phyloP scores from a whole-genome alignment of 179 eudicot species.

The Beta macrorhiza region DNA sequence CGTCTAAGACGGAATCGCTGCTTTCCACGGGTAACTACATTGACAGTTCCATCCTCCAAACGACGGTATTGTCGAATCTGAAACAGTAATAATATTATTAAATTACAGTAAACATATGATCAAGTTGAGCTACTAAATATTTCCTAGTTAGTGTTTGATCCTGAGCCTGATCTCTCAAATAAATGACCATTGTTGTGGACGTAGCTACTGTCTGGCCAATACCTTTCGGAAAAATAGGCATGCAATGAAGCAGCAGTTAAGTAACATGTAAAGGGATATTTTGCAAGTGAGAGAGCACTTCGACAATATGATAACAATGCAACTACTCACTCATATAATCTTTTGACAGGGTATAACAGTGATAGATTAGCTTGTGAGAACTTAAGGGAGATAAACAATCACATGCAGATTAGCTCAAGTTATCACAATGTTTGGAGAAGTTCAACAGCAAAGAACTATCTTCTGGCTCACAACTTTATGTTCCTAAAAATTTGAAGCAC shows the following conservation, averaged over 20 bases:
- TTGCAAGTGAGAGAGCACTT: neutral
- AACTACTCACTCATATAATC: neutral
- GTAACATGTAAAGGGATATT: neutral
- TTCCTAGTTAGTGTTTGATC: neutral
- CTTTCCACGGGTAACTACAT: conserved; percentile 84
- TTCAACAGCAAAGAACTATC: conserved; percentile 3
- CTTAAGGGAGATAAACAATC: neutral
- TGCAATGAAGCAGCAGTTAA: neutral
- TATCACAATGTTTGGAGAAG: neutral
- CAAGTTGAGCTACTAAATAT: neutral
- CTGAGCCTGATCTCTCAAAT: conserved; percentile 11
- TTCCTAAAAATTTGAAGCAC: neutral
- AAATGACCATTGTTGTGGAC: neutral
- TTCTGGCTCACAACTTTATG: neutral
- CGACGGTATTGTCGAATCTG: conserved; percentile 81
- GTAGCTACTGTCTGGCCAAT: neutral
- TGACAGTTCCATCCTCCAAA: conserved; percentile 90
- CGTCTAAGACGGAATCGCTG: conserved; percentile 82
- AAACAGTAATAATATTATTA: conserved; percentile 12
- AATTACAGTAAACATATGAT: neutral
- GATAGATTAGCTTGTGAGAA: neutral
- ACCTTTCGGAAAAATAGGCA: neutral
- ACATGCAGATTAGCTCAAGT: neutral
- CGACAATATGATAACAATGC: neutral
- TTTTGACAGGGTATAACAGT: neutral